These are phyloP conservation scores for Pleomassaria siparia DNA, from an alignment of 2,329 filamentous ascomycete species.

Conservation along the genomic window DNA sequence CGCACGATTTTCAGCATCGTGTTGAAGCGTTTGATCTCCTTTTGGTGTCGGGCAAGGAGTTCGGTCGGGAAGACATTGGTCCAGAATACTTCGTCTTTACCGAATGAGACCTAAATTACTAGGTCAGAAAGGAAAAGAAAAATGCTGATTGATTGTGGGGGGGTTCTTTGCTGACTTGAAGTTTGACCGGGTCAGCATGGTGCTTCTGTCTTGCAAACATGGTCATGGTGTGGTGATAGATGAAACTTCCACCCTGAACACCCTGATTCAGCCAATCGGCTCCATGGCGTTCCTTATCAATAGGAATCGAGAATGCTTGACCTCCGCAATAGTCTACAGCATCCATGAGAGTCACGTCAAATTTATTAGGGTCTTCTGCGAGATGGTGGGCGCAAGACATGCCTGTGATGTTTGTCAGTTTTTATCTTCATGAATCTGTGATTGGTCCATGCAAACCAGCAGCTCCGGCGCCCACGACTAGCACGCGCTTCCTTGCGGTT, in stretches of 20 bases:
- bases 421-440: neutral
- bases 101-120: slow-evolving; percentile 55
- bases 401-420: slow-evolving; percentile 35
- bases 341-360: slow-evolving; percentile 61
- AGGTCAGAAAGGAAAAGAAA: slow-evolving; percentile 4
- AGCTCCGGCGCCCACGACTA: slow-evolving; percentile 45
- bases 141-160: no score
- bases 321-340: slow-evolving; percentile 60
- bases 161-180: slow-evolving; percentile 55
- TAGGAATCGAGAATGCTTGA: slow-evolving; percentile 60
- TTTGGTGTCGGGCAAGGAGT: slow-evolving; percentile 57
- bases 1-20: slow-evolving; percentile 59
- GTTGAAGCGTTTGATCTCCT: slow-evolving; percentile 58
- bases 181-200: slow-evolving; percentile 58
- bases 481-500: slow-evolving; percentile 36
- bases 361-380: slow-evolving; percentile 65
- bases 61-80: slow-evolving; percentile 65
- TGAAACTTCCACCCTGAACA: slow-evolving; percentile 65
- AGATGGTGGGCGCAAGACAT: slow-evolving; percentile 69
- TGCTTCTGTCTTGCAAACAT: slow-evolving; percentile 62
- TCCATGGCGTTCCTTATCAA: slow-evolving; percentile 59
- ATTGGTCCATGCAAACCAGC: slow-evolving; percentile 32
- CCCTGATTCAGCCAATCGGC: slow-evolving; percentile 64
- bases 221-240: slow-evolving; percentile 68
- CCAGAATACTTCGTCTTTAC: slow-evolving; percentile 65